phyloP scores from a whole-genome alignment of 371 early-diverging fungal species.

The Chytridium lagenaria region DNA sequence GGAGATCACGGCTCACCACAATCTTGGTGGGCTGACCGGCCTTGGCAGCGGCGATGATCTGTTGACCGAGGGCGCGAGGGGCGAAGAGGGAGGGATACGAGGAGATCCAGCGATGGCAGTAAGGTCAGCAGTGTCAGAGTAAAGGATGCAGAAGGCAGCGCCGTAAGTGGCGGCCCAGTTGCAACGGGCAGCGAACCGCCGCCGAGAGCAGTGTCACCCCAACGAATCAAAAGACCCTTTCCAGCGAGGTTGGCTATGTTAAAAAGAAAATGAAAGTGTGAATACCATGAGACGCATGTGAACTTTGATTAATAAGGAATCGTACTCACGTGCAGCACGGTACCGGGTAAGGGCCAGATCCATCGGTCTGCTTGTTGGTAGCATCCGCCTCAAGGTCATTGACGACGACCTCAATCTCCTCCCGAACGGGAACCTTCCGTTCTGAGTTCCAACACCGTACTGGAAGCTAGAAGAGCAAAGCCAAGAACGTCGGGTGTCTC shows the following conservation, averaged over 20 bases:
- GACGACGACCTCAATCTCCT: background rate
- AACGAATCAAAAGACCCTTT: slow-evolving; percentile 17
- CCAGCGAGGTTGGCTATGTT: slow-evolving; percentile 3
- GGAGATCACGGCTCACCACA: background rate
- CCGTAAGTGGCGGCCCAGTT: background rate
- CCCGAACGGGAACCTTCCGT: slow-evolving; percentile 2
- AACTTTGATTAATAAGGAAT: no score
- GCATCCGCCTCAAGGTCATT: slow-evolving; percentile 39
- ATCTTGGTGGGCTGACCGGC: slow-evolving; percentile 48
- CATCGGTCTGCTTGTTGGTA: slow-evolving; percentile 6
- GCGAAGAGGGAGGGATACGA: slow-evolving; percentile 18
- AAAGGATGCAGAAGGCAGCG: slow-evolving; percentile 6
- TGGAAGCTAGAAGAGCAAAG: slow-evolving; percentile 47
- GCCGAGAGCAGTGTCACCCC: slow-evolving; percentile 13
- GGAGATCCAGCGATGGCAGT: slow-evolving; percentile 31
- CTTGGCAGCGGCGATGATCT: slow-evolving; percentile 45
- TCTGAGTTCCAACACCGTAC: background rate
- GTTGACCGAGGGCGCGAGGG: slow-evolving; percentile 17
- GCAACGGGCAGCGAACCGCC: slow-evolving; percentile 7
- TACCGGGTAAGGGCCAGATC: background rate
- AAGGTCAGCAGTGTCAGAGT: slow-evolving; percentile 32
- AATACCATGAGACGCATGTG: no score
- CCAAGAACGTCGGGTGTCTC: no score
- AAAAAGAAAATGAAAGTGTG: no score
- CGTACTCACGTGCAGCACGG: no score